Conservation (phyloP, 1,284 basidiomycete species). For the Athelia psychrophila region DNA sequence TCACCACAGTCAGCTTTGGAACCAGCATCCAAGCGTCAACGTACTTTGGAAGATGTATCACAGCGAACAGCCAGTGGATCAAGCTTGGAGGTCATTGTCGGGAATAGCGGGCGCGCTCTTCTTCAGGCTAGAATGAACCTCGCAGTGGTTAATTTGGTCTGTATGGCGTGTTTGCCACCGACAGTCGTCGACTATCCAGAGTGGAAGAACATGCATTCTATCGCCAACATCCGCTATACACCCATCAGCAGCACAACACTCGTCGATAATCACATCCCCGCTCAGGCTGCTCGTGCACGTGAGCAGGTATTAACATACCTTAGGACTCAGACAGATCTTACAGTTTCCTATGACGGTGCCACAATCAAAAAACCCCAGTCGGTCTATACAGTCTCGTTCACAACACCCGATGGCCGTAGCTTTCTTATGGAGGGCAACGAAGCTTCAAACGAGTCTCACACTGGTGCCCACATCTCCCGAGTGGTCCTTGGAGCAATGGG, state of each 20-base stretch:
- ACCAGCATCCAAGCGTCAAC: not conserved
- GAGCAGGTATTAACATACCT: slow-evolving; percentile 1
- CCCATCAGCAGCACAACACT: not conserved
- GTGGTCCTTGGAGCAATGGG: slow-evolving; percentile 17
- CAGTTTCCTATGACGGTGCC: slow-evolving; percentile 15
- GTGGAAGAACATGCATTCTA: not conserved
- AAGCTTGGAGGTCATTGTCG: not conserved
- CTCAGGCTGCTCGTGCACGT: not conserved
- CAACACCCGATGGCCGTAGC: slow-evolving; percentile 10
- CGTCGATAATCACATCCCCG: slow-evolving; percentile 5
- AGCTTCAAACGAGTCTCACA: slow-evolving; percentile 17
- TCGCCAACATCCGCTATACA: not conserved
- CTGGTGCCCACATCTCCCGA: slow-evolving; percentile 18
- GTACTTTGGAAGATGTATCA: not conserved
- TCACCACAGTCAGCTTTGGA: not conserved
- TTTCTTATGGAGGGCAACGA: slow-evolving; percentile 20
- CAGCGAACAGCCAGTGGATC: not conserved
- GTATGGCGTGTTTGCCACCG: not conserved
- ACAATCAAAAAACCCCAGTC: slow-evolving; percentile 10
- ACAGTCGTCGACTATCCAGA: not conserved
- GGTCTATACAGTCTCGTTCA: slow-evolving; percentile 23
- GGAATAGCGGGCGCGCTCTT: not conserved
- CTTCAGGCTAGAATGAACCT: not conserved
- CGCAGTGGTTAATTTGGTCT: not conserved
- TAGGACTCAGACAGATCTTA: slow-evolving; percentile 8